A percentile compares a stretch with the other conserved stretches of the same genome.
Conservation (phyloP, 257 asterid genomes). For the Petunia secreta region DNA sequence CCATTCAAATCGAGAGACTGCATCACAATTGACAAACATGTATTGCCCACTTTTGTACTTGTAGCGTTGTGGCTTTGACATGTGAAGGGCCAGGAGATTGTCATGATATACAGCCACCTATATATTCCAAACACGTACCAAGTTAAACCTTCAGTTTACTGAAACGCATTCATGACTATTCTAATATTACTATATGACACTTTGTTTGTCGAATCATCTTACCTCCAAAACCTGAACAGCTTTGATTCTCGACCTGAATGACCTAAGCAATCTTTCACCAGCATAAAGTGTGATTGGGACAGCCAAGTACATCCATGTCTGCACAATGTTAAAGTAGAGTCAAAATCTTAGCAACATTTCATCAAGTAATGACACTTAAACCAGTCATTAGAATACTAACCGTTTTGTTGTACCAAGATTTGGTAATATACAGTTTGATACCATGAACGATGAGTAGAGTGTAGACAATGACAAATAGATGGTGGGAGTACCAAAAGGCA, state of each 20-base stretch:
- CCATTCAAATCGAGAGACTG: slow-evolving; percentile 96
- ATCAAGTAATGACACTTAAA: not conserved
- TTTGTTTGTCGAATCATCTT: not conserved
- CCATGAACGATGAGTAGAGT: slow-evolving; percentile 74
- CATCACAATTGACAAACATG: slow-evolving; percentile 87
- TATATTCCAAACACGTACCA: not conserved
- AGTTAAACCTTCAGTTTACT: not conserved
- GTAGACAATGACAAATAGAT: slow-evolving; percentile 72
- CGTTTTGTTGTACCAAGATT: slow-evolving; percentile 67
- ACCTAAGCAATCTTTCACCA: slow-evolving; percentile 69
- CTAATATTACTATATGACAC: not conserved
- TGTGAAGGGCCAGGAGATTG: slow-evolving; percentile 78
- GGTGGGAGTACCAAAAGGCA: slow-evolving; percentile 96
- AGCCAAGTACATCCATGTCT: slow-evolving; percentile 91
- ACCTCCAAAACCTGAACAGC: slow-evolving; percentile 75
- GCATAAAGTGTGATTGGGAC: slow-evolving; percentile 63
- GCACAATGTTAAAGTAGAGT: slow-evolving; percentile 11
- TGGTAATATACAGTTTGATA: slow-evolving; percentile 66
- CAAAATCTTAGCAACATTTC: not conserved
- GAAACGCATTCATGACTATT: not conserved
- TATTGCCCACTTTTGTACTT: slow-evolving; percentile 85
- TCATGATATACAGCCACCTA: slow-evolving; percentile 90
- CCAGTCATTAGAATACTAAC: slow-evolving; percentile 36
- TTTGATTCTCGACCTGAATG: slow-evolving; percentile 76
- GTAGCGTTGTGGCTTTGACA: slow-evolving; percentile 92